Conservation (phyloP, 106 monocot genomes). For the Acorus gramineus region DNA sequence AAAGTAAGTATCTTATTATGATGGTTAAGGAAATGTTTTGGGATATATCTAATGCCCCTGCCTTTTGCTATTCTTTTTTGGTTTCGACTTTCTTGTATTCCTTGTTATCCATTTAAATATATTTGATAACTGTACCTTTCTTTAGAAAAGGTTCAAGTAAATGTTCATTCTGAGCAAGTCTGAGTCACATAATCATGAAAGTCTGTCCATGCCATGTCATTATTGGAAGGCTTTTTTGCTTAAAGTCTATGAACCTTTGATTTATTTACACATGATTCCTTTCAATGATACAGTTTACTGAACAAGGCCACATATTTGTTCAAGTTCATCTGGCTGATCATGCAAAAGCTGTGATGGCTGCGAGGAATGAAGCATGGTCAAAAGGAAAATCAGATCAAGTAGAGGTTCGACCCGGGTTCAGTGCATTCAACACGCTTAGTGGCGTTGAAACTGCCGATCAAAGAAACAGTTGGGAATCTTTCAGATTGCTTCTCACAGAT, state of each 20-base stretch:
- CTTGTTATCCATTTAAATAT: no score
- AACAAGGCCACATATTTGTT: slow-evolving; percentile 89
- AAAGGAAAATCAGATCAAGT: slow-evolving; percentile 28
- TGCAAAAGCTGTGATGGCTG: slow-evolving; percentile 23
- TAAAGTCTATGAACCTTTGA: no score
- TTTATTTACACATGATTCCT: no score
- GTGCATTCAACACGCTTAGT: slow-evolving; percentile 53
- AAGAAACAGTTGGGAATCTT: slow-evolving; percentile 74
- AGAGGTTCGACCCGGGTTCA: not conserved
- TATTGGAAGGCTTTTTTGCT: no score
- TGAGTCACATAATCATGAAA: no score
- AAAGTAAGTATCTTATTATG: slow-evolving; percentile 38
- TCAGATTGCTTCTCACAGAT: slow-evolving; percentile 42
- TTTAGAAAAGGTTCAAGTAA: no score
- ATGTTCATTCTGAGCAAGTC: not conserved
- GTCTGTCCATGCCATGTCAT: not conserved
- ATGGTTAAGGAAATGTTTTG: no score
- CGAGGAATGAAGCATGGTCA: slow-evolving; percentile 17
- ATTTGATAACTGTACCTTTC: no score
- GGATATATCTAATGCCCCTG: no score
- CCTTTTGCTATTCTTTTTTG: no score
- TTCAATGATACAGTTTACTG: slow-evolving; percentile 59
- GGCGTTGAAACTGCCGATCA: slow-evolving; percentile 76
- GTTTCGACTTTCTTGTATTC: no score
- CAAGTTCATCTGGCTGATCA: slow-evolving; percentile 66